phyloP scores from a whole-genome alignment of 768 basidiomycete species.

The Naganishia onofrii region DNA sequence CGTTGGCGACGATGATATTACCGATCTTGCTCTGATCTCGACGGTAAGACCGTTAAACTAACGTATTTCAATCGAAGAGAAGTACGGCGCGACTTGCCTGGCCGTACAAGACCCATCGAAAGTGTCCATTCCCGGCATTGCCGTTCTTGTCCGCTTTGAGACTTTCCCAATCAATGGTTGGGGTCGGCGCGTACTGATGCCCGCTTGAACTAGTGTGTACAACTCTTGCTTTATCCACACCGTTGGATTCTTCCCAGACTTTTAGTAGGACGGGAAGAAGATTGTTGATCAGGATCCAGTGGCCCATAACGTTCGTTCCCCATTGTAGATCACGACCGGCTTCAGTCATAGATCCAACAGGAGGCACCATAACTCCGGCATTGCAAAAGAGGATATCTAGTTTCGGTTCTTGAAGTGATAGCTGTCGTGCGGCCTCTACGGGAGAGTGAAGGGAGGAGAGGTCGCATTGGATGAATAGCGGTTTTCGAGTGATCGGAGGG shows the following conservation, averaged over 20 bases:
- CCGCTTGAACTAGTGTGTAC: conserved; percentile 17
- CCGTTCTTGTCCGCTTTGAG: conserved; percentile 10
- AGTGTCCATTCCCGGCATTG: neutral
- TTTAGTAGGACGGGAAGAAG: conserved; percentile 56
- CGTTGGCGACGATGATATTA: conserved; percentile 36
- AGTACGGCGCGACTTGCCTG: conserved; percentile 9
- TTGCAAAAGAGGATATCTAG: conserved; percentile 60
- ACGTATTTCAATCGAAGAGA: no score
- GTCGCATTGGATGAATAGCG: neutral
- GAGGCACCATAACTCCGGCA: conserved; percentile 59
- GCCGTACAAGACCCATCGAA: conserved; percentile 23
- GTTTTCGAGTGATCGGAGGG: conserved; percentile 35
- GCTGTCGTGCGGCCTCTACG: neutral
- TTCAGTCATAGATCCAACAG: conserved; percentile 54
- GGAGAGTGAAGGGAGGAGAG: conserved; percentile 3
- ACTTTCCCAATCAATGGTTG: conserved; percentile 54
- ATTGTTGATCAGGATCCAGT: conserved; percentile 61
- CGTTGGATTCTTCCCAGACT: neutral
- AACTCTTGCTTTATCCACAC: conserved; percentile 13
- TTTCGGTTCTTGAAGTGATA: conserved; percentile 53
- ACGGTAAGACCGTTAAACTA: no score
- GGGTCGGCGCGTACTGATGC: neutral
- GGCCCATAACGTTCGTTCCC: conserved; percentile 60
- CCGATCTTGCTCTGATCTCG: conserved; percentile 22
- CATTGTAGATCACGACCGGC: conserved; percentile 63